Evolutionary conservation across 805 yeast species (phyloP).

Genomic region (Candida multigemmis): DNA sequence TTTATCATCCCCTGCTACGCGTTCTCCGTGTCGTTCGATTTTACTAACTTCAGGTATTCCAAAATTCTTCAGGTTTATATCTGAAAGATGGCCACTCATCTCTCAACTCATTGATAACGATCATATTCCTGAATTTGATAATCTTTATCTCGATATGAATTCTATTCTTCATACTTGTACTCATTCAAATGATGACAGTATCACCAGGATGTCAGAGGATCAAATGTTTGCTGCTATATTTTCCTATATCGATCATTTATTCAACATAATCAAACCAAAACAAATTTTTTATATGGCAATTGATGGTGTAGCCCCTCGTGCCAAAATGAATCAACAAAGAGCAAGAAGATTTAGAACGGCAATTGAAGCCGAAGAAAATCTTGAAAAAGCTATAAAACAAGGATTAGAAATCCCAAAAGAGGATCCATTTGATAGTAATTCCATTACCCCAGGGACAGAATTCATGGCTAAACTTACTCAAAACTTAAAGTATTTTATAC

Average conservation of each 20-base stretch:
- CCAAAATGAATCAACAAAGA: constrained; percentile 97
- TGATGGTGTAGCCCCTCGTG: constrained; percentile 98
- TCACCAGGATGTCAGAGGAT: constrained; percentile 69
- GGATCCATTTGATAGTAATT: constrained; percentile 82
- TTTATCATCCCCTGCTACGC: neutral
- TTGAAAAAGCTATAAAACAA: constrained; percentile 60
- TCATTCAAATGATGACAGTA: constrained; percentile 65
- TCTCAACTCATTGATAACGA: constrained; percentile 69
- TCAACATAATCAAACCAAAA: constrained; percentile 79
- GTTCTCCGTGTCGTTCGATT: neutral
- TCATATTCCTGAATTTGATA: constrained; percentile 90
- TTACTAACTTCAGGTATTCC: constrained; percentile 63
- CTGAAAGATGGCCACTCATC: constrained; percentile 98
- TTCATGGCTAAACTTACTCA: constrained; percentile 85
- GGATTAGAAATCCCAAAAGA: constrained; percentile 76
- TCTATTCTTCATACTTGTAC: constrained; percentile 92
- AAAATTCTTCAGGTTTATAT: constrained; percentile 90
- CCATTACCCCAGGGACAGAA: constrained; percentile 95
- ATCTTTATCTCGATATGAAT: constrained; percentile 93
- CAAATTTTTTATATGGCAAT: constrained; percentile 91
- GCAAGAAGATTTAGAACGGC: constrained; percentile 94
- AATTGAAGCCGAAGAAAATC: constrained; percentile 76
- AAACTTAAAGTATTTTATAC: constrained; percentile 78
- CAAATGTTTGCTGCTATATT: constrained; percentile 90
- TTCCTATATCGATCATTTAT: constrained; percentile 88